A percentile compares a stretch with the other conserved stretches of the same genome.
Conservation (phyloP, 306 rosid species). For the Prunus davidiana region DNA sequence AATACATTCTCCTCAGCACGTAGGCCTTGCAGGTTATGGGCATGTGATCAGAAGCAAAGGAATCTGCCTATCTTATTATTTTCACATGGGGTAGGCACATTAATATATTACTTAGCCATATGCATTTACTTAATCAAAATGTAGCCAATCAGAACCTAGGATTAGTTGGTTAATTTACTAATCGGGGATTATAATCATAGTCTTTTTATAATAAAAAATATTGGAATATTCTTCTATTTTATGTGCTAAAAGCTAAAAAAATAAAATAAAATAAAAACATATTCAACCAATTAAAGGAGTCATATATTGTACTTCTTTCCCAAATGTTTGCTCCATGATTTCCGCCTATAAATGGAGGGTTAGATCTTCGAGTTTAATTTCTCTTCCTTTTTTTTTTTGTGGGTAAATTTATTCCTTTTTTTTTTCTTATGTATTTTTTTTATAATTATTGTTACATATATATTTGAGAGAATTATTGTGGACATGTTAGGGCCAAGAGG, state of each 20-base stretch:
- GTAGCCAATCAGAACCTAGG: background rate
- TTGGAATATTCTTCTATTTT: constrained; percentile 6
- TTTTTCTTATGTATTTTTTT: too few relatives aligned
- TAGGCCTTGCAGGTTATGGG: constrained; percentile 6
- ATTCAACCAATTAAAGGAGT: background rate
- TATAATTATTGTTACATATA: too few relatives aligned
- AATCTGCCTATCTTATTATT: constrained; percentile 27
- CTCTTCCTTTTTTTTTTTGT: too few relatives aligned
- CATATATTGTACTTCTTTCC: background rate
- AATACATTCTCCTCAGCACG: constrained; percentile 17
- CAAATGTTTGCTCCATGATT: background rate
- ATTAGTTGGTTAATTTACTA: background rate
- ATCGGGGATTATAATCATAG: background rate
- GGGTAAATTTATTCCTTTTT: too few relatives aligned
- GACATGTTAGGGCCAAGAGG: background rate
- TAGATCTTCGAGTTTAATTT: too few relatives aligned
- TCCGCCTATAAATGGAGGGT: background rate
- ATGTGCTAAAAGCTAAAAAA: constrained; percentile 1
- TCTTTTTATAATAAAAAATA: background rate
- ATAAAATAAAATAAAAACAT: too few relatives aligned
- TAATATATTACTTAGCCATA: background rate
- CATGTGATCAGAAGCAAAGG: constrained; percentile 29
- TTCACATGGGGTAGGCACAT: constrained; percentile 35
- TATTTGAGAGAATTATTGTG: background rate
- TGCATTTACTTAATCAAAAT: background rate